Evolutionary conservation across 306 rosid genomes (phyloP).

Genomic region (apple (Malus domestica)): DNA sequence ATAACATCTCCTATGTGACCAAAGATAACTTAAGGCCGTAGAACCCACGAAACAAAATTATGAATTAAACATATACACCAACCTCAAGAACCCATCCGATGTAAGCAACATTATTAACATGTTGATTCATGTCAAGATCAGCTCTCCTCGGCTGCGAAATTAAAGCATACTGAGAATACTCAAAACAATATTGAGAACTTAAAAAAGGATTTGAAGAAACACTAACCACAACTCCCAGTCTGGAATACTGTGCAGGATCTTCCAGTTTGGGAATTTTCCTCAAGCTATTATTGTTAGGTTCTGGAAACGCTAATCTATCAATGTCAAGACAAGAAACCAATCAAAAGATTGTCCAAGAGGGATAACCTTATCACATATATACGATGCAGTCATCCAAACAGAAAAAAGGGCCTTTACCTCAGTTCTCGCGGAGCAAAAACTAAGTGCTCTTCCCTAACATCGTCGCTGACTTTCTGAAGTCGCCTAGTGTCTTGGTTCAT

Average conservation of each 20-base stretch:
- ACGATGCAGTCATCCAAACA: not conserved
- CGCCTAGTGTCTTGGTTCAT: conserved; percentile 89
- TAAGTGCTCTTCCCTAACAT: conserved; percentile 68
- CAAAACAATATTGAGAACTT: not conserved
- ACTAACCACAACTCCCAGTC: conserved; percentile 69
- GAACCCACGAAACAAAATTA: not conserved
- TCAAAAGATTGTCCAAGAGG: not conserved
- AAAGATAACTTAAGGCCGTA: not conserved
- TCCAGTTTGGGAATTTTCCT: conserved; percentile 76
- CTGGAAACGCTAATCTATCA: conserved; percentile 71
- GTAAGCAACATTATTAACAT: conserved; percentile 86
- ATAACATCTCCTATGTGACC: not conserved
- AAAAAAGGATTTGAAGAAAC: conserved; percentile 9
- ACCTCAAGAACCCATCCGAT: conserved; percentile 99
- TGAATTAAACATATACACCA: conserved; percentile 8
- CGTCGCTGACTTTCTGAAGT: conserved; percentile 79
- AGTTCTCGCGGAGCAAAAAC: conserved; percentile 65
- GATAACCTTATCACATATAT: not conserved
- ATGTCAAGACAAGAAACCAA: conserved; percentile 18
- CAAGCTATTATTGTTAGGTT: conserved; percentile 53
- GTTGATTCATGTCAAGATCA: conserved; percentile 93
- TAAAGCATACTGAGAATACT: conserved; percentile 29
- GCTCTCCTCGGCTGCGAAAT: conserved; percentile 84
- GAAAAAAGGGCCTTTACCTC: conserved; percentile 34
- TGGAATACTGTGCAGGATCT: conserved; percentile 62